phyloP scores from a whole-genome alignment of 108 stramenopile genomes.

The Seminavis robusta region DNA sequence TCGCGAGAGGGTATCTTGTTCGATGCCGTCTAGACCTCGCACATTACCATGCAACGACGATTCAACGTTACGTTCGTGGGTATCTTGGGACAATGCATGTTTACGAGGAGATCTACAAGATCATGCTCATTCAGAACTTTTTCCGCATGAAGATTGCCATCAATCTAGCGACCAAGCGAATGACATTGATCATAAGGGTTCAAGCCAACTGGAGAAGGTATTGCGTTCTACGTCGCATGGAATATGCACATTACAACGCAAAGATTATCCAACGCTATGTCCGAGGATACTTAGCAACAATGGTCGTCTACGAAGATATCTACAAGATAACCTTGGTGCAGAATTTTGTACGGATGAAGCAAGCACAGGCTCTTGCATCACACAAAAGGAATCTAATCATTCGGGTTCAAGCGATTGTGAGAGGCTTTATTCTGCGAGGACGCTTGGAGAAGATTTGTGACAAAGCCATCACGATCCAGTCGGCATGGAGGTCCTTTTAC shows the following conservation, averaged over 20 bases:
- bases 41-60: conserved; percentile 74
- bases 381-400: conserved; percentile 36
- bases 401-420: conserved; percentile 45
- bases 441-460: conserved; percentile 7
- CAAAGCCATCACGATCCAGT: conserved; percentile 48
- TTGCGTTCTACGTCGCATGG: too few species aligned
- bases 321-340: conserved; percentile 56
- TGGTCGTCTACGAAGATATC: conserved; percentile 54
- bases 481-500: conserved; percentile 43
- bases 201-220: too few species aligned
- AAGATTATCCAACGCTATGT: conserved; percentile 43
- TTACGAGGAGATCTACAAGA: conserved; percentile 60
- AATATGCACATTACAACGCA: too few species aligned
- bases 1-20: conserved; percentile 38
- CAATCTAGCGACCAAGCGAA: conserved; percentile 37
- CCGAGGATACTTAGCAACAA: conserved; percentile 44
- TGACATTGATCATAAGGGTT: conserved; percentile 40
- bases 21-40: too few species aligned
- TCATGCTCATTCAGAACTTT: conserved; percentile 51
- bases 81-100: conserved; percentile 41
- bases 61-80: conserved; percentile 49
- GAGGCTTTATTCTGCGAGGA: conserved; percentile 35
- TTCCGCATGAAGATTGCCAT: conserved; percentile 48
- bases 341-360: conserved; percentile 45
- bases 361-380: conserved; percentile 44